Evolutionary conservation across 139 green algal species (phyloP).

Genomic region (Raphidocelis subcapitata): DNA sequence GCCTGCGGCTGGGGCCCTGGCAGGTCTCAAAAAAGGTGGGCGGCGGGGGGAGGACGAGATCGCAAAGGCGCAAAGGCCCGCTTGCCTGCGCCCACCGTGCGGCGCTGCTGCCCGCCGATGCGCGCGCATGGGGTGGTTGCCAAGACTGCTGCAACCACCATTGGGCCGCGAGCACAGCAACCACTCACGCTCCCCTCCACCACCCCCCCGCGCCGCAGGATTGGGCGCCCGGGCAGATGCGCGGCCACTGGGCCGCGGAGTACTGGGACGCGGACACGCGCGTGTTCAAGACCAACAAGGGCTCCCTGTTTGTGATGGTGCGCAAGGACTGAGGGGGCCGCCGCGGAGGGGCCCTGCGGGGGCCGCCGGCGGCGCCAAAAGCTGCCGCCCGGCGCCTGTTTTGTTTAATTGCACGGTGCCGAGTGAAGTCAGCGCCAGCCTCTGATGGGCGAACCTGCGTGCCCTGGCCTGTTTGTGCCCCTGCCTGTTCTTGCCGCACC

Average conservation of each 20-base stretch:
- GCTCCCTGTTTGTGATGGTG: slow-evolving; percentile 43
- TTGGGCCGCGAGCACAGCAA: not conserved
- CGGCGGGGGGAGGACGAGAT: not conserved
- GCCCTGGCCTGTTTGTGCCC: too few relatives aligned
- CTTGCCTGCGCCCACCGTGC: not conserved
- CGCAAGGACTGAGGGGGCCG: too few relatives aligned
- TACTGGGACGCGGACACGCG: slow-evolving; percentile 33
- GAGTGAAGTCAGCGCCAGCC: too few relatives aligned
- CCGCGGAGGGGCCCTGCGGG: too few relatives aligned
- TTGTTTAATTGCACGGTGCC: too few relatives aligned
- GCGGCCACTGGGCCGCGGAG: slow-evolving; percentile 27
- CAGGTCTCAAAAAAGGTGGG: slow-evolving; percentile 30
- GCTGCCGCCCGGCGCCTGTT: too few relatives aligned
- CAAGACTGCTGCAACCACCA: not conserved
- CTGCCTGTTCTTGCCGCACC: too few relatives aligned
- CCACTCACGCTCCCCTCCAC: not conserved
- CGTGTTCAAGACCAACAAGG: slow-evolving; percentile 39
- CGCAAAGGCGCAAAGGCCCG: not conserved
- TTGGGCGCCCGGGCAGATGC: slow-evolving; percentile 6
- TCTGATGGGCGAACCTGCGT: too few relatives aligned
- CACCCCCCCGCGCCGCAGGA: slow-evolving; percentile 13
- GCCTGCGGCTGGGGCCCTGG: slow-evolving; percentile 27
- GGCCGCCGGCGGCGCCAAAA: too few relatives aligned
- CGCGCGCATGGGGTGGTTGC: not conserved
- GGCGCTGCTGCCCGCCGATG: not conserved